Base-by-base conservation (phyloP, 2,329 filamentous ascomycete genomes). In the Stachybotrys chlorohalonatus region DNA sequence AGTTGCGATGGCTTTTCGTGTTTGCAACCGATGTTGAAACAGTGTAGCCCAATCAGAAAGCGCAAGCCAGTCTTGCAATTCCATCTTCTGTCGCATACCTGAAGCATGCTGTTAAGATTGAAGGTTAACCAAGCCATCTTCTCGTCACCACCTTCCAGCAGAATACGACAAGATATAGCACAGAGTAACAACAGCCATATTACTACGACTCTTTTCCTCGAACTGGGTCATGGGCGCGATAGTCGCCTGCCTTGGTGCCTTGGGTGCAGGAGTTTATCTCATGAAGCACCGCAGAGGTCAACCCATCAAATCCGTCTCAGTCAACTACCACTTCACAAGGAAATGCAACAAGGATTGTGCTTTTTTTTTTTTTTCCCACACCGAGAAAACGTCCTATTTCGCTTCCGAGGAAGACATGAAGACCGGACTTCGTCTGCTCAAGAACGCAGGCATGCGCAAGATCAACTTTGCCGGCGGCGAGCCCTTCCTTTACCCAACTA, bases 281-380 rank as follows among this genome's bases (percentile, higher is more conserved):
- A 8, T 31, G 31, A 51, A 11, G 24, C 49, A 32, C 49, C 2
- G 30, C n/a, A 51, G n/a, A 48, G n/a, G 42, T 16, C n/a, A 17
- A 6, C 24, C 11, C 5, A 51, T 15, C 24, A 50, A 32, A 32
- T 56, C 58, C 16, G 52, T 59, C n/a, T 58, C 58, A 8, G 58
- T 59, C 7, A 58, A 59, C 46, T 59, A 59, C 46, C 54, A 54
- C 46, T 53, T 52, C 6, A 55, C 55, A 30, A 54, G 58, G 16
- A 56, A 58, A 50, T 58, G 58, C 58, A 57, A 59, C 53, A 53
- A 58, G 24, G 32, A 11, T 5, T 56, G 78, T 62, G 74, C 71
- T 8, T 82, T 82, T 66, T 83, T 79, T 64, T 82, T 83, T 66
- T 83, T 79, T 64, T 82, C 83, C 13, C 78, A 82, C 63, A 82